A percentile compares a stretch with the other conserved stretches of the same genome.
phyloP scores from a whole-genome alignment of 306 rosid species.

The peach (Prunus persica) region Prunus_persica_NCBIv2 NC_034010.1:21717501-21718000 shows the following conservation, averaged over 20 bases:
- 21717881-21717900: slow-evolving; percentile 67
- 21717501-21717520: background rate
- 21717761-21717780: slow-evolving; percentile 41
- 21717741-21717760: slow-evolving; percentile 70
- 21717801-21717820: slow-evolving; percentile 32
- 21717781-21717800: slow-evolving; percentile 57
- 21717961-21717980: background rate
- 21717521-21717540: background rate
- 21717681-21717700: slow-evolving; percentile 74
- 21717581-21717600: slow-evolving; percentile 38
- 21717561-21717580: background rate
- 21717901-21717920: slow-evolving; percentile 65
- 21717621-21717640: slow-evolving; percentile 57
- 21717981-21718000: background rate
- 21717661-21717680: slow-evolving; percentile 56
- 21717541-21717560: background rate
- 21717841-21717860: slow-evolving; percentile 67
- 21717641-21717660: slow-evolving; percentile 76
- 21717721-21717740: slow-evolving; percentile 73
- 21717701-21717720: slow-evolving; percentile 66
- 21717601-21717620: slow-evolving; percentile 59
- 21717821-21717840: slow-evolving; percentile 23
- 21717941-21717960: slow-evolving; percentile 23
- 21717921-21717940: slow-evolving; percentile 19
- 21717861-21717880: slow-evolving; percentile 69